Evolutionary conservation across 768 basidiomycete species (phyloP), one percentile per base, ranked within the genome.

Genomic region (Fibroporia radiculosa): DNA sequence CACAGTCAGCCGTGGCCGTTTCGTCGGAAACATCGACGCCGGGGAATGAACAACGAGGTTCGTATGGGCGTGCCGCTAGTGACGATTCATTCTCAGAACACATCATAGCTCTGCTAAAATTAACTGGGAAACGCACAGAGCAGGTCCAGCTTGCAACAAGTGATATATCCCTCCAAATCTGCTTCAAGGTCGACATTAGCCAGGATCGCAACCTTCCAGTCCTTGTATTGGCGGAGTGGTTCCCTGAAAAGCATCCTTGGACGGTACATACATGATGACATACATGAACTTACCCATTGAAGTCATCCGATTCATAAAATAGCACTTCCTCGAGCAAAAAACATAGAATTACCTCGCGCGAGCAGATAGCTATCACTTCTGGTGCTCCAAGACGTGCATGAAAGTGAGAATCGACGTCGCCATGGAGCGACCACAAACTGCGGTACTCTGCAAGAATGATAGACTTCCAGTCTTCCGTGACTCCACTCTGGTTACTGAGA

Each of bases 121-220:
- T 24, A 40, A 6, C n/a, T 33, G 35, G 16, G 4, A 20, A 18
- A 44, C 56, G 36, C 42, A 59, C 57, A 45, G 16, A 34, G 34
- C 6, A 19, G 6, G 37, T 60, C 49, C 23, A 60, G 38, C 29
- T 34, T 45, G 35, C 46, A 42, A 23, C 45, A 40, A 12, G 43
- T 54, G 4, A 56, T 35, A 13, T 34, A 26, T 14, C 52, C 49
- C 5, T 57, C 53, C 4, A 42, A 41, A 16, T 49, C 49, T 24
- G 35, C 41, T 18, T 42, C 42, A 18, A 44, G 43, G 18, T 48
- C 40, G 32, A 60, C 42, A 26, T 56, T 50, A 19, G 54, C 50
- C 11, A 59, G 28, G 13, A 59, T 31, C 3, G 58, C 54, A 29
- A 62, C 48, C 37, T 49, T 48, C 61, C 57, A 61, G 29, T 53